These are phyloP conservation scores for Gossypium gossypioides DNA, from an alignment of 441 rosid genomes.

Conservation along the genomic window DNA sequence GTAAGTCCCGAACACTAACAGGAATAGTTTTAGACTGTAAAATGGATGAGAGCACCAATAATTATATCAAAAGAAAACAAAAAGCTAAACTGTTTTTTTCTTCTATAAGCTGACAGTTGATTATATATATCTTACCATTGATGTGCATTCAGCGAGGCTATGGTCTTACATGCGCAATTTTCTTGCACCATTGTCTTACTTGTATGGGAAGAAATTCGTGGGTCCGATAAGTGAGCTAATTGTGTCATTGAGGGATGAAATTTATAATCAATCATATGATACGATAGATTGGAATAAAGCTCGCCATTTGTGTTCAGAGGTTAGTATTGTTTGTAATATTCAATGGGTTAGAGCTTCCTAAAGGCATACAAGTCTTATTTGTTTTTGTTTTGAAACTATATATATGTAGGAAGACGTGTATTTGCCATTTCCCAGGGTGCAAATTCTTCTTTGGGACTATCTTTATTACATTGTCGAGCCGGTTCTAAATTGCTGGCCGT, in stretches of 20 bases:
- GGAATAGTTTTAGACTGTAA: too few species aligned
- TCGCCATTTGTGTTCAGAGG: slow-evolving; percentile 33
- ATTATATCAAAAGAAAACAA: not conserved
- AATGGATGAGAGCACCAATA: too few species aligned
- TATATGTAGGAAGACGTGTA: slow-evolving; percentile 40
- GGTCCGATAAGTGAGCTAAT: slow-evolving; percentile 36
- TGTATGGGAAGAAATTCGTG: slow-evolving; percentile 48
- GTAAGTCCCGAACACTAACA: slow-evolving; percentile 14
- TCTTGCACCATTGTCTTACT: slow-evolving; percentile 44
- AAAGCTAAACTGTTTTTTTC: not conserved
- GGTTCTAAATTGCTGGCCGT: slow-evolving; percentile 36
- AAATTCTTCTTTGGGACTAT: slow-evolving; percentile 44
- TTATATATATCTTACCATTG: not conserved
- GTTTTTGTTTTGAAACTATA: not conserved
- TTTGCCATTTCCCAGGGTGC: slow-evolving; percentile 39
- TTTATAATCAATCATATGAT: slow-evolving; percentile 34
- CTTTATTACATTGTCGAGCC: slow-evolving; percentile 42
- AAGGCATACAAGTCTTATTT: not conserved
- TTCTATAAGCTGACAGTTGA: not conserved
- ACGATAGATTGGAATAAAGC: slow-evolving; percentile 39
- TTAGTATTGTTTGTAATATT: not conserved
- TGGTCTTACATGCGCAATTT: slow-evolving; percentile 20
- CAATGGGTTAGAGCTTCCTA: not conserved
- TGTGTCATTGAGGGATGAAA: slow-evolving; percentile 33
- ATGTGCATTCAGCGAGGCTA: not conserved